A percentile compares a stretch with the other conserved stretches of the same genome.
These are phyloP conservation scores for Albifimbria verrucaria DNA, from an alignment of 2,329 filamentous ascomycete species.

Conservation along the genomic window DNA sequence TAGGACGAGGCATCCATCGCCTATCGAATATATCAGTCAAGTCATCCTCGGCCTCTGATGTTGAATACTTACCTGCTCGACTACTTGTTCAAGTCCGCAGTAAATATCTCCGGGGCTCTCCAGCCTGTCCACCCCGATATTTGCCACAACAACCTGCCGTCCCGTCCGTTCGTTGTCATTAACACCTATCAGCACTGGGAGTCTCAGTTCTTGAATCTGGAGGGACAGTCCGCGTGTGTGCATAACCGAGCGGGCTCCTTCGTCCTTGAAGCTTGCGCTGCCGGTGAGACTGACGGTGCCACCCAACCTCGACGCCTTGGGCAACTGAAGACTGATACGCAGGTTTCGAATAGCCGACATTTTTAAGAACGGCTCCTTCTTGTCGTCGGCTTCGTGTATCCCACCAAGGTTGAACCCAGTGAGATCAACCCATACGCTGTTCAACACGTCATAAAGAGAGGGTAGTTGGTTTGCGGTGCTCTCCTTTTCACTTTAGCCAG, in stretches of 20 bases:
- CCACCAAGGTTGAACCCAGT: constrained; percentile 19
- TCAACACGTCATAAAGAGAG: constrained; percentile 23
- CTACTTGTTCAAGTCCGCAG: constrained; percentile 51
- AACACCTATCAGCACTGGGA: constrained; percentile 69
- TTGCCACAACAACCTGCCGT: constrained; percentile 65
- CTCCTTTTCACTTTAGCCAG: constrained; percentile 29
- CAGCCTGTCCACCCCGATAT: constrained; percentile 58
- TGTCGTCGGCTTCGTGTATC: constrained; percentile 1
- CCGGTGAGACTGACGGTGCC: constrained; percentile 53
- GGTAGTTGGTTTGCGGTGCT: constrained; percentile 1
- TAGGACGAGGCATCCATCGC: constrained; percentile 54
- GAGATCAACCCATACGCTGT: constrained; percentile 28
- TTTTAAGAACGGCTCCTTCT: constrained; percentile 25
- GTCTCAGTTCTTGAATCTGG: constrained; percentile 53
- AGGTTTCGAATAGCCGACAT: constrained; percentile 38
- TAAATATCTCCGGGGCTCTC: constrained; percentile 46
- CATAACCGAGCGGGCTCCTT: constrained; percentile 11
- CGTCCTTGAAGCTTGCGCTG: constrained; percentile 37
- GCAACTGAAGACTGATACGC: constrained; percentile 53
- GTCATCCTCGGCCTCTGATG: background rate
- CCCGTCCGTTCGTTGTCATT: constrained; percentile 66
- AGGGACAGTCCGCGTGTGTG: constrained; percentile 32
- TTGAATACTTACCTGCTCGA: constrained; percentile 55
- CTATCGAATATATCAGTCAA: constrained; percentile 26
- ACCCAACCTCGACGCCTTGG: constrained; percentile 67